Evolutionary conservation across 352 stramenopile species (phyloP).

Genomic region (Globisporangium cystogenes): DNA sequence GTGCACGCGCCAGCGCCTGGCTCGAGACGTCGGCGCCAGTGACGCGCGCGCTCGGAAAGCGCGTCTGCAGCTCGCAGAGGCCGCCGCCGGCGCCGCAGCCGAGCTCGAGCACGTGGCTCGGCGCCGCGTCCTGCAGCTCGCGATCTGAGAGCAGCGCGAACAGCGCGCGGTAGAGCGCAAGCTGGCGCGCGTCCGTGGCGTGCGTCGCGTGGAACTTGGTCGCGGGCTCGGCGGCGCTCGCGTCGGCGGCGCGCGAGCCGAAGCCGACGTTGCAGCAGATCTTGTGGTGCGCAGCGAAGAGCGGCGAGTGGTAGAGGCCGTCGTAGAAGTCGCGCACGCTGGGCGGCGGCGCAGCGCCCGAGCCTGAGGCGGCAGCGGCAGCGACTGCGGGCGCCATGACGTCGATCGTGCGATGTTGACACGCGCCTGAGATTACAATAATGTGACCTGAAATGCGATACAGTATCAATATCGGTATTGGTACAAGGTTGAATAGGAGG

Average conservation of each 20-base stretch:
- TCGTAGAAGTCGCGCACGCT: constrained; percentile 73
- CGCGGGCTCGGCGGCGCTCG: not conserved
- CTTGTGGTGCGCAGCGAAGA: constrained; percentile 58
- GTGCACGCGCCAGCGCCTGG: constrained; percentile 58
- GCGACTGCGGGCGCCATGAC: not conserved
- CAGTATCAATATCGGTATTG: too few species aligned
- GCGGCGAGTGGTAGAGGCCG: constrained; percentile 62
- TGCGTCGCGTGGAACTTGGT: constrained; percentile 27
- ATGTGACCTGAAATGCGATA: too few species aligned
- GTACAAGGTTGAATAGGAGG: not conserved
- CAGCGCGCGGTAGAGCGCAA: constrained; percentile 59
- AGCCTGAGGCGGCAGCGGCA: not conserved
- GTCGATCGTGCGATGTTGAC: not conserved
- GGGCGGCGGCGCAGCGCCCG: constrained; percentile 5
- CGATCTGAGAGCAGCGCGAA: constrained; percentile 29
- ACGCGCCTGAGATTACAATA: too few species aligned
- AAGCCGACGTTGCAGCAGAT: constrained; percentile 72
- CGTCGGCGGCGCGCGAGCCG: constrained; percentile 10
- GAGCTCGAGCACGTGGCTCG: constrained; percentile 49
- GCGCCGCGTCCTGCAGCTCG: constrained; percentile 10
- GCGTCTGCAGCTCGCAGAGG: constrained; percentile 48
- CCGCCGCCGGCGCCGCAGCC: constrained; percentile 61
- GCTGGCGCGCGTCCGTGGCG: constrained; percentile 32
- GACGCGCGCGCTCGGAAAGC: constrained; percentile 47
- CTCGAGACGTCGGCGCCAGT: constrained; percentile 54